These are phyloP conservation scores for Turnera subulata DNA, from an alignment of 345 rosid genomes.

Conservation along the genomic window DNA sequence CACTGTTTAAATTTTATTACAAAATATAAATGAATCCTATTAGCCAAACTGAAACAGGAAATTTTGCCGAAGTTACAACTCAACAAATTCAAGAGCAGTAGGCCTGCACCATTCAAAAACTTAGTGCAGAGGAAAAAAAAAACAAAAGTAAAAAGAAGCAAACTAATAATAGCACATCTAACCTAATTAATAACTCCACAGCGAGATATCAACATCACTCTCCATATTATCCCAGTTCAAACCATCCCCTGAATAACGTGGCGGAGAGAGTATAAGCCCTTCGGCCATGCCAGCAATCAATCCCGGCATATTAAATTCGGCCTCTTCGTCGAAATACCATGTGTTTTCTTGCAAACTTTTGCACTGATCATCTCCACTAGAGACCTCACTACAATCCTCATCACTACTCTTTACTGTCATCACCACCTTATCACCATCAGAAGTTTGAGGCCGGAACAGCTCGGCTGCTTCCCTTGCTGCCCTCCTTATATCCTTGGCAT, in stretches of 20 bases:
- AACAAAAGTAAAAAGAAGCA: too few species aligned
- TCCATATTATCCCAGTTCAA: conserved; percentile 14
- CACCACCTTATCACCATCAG: background rate
- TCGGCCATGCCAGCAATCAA: conserved; percentile 49
- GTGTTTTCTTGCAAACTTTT: background rate
- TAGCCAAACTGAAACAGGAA: too few species aligned
- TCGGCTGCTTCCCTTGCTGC: conserved; percentile 56
- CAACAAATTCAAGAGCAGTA: too few species aligned
- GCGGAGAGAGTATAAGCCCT: conserved; percentile 67
- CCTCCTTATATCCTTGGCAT: conserved; percentile 36
- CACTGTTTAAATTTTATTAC: too few species aligned
- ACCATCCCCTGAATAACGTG: conserved; percentile 17
- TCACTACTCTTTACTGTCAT: background rate
- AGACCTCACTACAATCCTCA: background rate
- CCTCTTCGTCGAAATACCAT: conserved; percentile 35
- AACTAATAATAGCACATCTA: too few species aligned
- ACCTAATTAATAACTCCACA: conserved; percentile 48
- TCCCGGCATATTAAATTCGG: conserved; percentile 37
- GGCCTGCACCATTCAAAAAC: too few species aligned
- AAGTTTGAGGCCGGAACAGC: conserved; percentile 32
- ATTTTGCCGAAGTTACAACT: too few species aligned
- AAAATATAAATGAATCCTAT: too few species aligned
- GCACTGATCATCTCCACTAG: conserved; percentile 1
- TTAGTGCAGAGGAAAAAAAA: too few species aligned
- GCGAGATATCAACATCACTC: conserved; percentile 21